Percentiles rank a stretch among this genome's conserved stretches.
Conservation (phyloP, 2,329 filamentous ascomycete species). For the Arthrobotrys entomopaga region DNA sequence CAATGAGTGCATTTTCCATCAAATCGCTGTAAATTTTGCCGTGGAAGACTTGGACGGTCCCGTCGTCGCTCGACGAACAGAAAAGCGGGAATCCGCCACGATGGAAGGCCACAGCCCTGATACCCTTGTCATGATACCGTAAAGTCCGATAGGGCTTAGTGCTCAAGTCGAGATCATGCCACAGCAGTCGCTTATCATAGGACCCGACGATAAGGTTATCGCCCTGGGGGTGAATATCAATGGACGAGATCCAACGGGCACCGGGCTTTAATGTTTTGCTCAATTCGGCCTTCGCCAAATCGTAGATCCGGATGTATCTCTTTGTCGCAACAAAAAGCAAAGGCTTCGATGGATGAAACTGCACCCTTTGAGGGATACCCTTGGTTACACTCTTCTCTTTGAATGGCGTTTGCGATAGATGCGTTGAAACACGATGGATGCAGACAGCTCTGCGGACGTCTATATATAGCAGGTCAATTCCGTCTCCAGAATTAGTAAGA, state of each 20-base stretch:
- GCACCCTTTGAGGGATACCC: constrained; percentile 68
- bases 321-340: constrained; percentile 97
- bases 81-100: constrained; percentile 83
- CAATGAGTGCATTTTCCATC: constrained; percentile 95
- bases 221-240: constrained; percentile 91
- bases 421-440: constrained; percentile 94
- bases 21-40: constrained; percentile 93
- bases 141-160: constrained; percentile 94
- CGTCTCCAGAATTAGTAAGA: neutral
- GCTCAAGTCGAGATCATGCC: constrained; percentile 96
- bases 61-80: constrained; percentile 94
- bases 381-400: constrained; percentile 63
- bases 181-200: constrained; percentile 91
- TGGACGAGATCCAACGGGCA: constrained; percentile 91
- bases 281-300: constrained; percentile 88
- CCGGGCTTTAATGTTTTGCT: constrained; percentile 94
- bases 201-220: constrained; percentile 94
- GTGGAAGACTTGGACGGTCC: constrained; percentile 94
- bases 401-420: constrained; percentile 95
- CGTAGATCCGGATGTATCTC: constrained; percentile 90
- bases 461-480: constrained; percentile 32
- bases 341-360: constrained; percentile 92
- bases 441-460: constrained; percentile 73
- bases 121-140: constrained; percentile 91
- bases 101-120: constrained; percentile 89